Percentiles rank a stretch among this genome's conserved stretches.
Evolutionary conservation across 2,329 filamentous ascomycete genomes (phyloP).

Genomic region (Ceratocystiopsis minuta): DNA sequence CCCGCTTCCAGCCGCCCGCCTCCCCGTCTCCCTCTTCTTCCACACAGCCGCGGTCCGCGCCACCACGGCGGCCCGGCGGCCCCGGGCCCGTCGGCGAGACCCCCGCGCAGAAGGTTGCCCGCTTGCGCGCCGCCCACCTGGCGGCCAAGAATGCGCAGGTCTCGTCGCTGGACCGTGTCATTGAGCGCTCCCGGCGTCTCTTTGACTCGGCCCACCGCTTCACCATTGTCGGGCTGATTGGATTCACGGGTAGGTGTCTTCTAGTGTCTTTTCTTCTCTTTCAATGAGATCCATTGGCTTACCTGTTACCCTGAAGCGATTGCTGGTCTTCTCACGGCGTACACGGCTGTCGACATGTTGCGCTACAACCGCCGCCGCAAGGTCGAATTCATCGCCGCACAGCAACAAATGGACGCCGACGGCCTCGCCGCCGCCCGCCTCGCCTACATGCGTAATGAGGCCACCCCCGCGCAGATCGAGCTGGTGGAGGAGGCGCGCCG

Average conservation of each 20-base stretch:
- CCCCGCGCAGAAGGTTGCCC: constrained; percentile 49
- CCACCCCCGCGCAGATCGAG: constrained; percentile 34
- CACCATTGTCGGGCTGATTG: constrained; percentile 34
- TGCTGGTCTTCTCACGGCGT: constrained; percentile 36
- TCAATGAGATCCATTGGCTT: not conserved
- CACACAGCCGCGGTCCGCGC: too few relatives aligned
- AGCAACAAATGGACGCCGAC: constrained; percentile 34
- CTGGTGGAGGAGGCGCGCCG: constrained; percentile 39
- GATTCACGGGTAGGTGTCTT: constrained; percentile 32
- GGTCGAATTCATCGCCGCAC: constrained; percentile 37
- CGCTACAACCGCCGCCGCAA: constrained; percentile 41
- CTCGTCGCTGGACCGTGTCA: constrained; percentile 31
- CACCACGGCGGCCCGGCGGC: constrained; percentile 7
- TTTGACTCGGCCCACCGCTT: constrained; percentile 38
- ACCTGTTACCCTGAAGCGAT: constrained; percentile 21
- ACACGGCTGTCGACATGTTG: constrained; percentile 44
- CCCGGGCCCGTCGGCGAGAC: constrained; percentile 30
- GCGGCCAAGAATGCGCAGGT: constrained; percentile 43
- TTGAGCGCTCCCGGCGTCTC: constrained; percentile 29
- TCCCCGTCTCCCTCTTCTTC: too few relatives aligned
- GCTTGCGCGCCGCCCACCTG: constrained; percentile 48
- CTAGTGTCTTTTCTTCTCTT: not conserved
- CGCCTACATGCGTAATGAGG: constrained; percentile 40
- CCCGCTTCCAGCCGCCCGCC: constrained; percentile 10
- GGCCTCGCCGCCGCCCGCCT: constrained; percentile 37